phyloP scores from a whole-genome alignment of 176 grass and related monocot genomes.

The Bromus sterilis region DNA sequence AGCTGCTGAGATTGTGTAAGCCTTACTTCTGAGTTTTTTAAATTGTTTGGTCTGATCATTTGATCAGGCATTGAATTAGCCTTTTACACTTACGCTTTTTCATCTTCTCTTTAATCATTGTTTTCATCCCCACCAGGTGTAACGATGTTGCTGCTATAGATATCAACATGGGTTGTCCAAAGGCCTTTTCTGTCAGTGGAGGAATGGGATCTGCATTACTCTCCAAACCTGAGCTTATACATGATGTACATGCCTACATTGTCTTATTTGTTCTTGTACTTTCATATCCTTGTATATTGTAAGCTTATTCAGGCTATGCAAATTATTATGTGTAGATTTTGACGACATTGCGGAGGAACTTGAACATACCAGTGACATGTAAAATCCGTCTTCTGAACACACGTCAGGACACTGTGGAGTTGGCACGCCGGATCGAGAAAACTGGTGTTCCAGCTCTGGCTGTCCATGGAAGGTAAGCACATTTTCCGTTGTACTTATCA shows the following conservation, averaged over 20 bases:
- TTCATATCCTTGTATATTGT: background rate
- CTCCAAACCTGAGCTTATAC: conserved; percentile 97
- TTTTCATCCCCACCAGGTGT: conserved; percentile 38
- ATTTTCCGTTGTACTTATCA: background rate
- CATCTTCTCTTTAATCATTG: conserved; percentile 13
- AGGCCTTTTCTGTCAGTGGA: conserved; percentile 81
- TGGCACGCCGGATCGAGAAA: conserved; percentile 89
- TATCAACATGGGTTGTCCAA: conserved; percentile 98
- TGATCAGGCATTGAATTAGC: background rate
- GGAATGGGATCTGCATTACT: conserved; percentile 98
- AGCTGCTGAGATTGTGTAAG: conserved; percentile 93
- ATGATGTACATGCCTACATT: conserved; percentile 75
- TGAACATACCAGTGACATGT: conserved; percentile 73
- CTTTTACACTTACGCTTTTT: background rate
- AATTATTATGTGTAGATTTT: conserved; percentile 69
- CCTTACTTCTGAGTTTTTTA: background rate
- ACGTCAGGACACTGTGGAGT: conserved; percentile 68
- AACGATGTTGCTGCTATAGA: conserved; percentile 89
- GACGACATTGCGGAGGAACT: conserved; percentile 79
- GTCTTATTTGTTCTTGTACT: conserved; percentile 13
- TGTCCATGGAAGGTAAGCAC: conserved; percentile 79
- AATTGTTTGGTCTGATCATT: background rate
- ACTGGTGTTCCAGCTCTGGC: conserved; percentile 79
- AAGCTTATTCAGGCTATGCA: conserved; percentile 18
- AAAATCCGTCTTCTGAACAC: conserved; percentile 81